Evolutionary conservation across 768 basidiomycete species (phyloP).

Genomic region (Paxillus rubicundulus): DNA sequence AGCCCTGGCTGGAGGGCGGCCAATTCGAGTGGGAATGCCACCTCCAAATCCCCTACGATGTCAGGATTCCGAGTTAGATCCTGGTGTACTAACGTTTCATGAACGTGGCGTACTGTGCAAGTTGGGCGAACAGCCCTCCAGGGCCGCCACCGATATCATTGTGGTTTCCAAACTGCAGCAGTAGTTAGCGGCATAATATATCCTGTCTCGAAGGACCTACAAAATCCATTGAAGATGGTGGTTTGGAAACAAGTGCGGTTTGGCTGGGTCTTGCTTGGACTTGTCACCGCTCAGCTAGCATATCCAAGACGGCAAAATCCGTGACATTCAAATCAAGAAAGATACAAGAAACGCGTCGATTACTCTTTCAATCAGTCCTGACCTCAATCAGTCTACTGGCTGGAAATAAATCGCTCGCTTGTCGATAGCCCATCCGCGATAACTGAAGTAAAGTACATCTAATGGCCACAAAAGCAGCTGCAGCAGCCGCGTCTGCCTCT

Average conservation of each 20-base stretch:
- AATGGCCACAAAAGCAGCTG: slow-evolving; percentile 32
- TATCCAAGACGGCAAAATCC: slow-evolving; percentile 34
- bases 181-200: slow-evolving; percentile 1
- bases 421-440: slow-evolving; percentile 11
- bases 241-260: slow-evolving; percentile 19
- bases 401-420: not conserved
- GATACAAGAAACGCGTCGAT: slow-evolving; percentile 20
- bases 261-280: not conserved
- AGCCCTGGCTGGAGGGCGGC: slow-evolving; percentile 58
- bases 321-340: slow-evolving; percentile 25
- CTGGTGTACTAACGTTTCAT: not conserved
- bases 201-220: slow-evolving; percentile 22
- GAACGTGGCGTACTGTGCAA: slow-evolving; percentile 51
- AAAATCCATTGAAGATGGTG: slow-evolving; percentile 36
- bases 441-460: no score
- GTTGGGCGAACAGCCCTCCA: slow-evolving; percentile 60
- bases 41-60: slow-evolving; percentile 50
- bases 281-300: not conserved
- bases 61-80: slow-evolving; percentile 18
- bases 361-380: not conserved
- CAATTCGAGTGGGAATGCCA: slow-evolving; percentile 44
- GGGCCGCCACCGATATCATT: slow-evolving; percentile 47
- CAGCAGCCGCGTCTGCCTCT: slow-evolving; percentile 20
- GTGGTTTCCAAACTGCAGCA: slow-evolving; percentile 35
- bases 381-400: not conserved